A percentile compares a stretch with the other conserved stretches of the same genome.
phyloP scores from a whole-genome alignment of 1,139 yeast species.

The Komagataea norvegica region DNA sequence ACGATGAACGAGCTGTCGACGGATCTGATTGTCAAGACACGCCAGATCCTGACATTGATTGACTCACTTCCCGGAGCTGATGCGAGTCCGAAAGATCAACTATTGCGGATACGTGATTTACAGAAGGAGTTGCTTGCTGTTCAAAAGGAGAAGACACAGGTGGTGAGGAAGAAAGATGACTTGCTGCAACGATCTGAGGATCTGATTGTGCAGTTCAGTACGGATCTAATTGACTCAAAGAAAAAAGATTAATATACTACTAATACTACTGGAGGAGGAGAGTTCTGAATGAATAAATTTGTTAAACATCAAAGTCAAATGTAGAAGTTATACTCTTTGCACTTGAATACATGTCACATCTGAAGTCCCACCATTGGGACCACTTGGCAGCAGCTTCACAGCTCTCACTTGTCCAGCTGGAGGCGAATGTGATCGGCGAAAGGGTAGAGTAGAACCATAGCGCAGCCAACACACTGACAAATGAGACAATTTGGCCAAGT shows the following conservation, averaged over 20 bases:
- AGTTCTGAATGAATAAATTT: not conserved
- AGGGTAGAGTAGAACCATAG: constrained; percentile 37
- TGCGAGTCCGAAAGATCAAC: constrained; percentile 70
- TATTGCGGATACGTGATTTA: constrained; percentile 57
- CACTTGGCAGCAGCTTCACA: constrained; percentile 38
- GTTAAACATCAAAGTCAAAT: too few species aligned
- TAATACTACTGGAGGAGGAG: not conserved
- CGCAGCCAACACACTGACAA: constrained; percentile 29
- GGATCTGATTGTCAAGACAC: constrained; percentile 77
- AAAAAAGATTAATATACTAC: constrained; percentile 5
- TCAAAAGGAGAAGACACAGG: constrained; percentile 54
- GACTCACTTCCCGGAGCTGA: constrained; percentile 94
- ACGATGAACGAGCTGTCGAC: constrained; percentile 71
- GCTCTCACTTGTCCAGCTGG: constrained; percentile 44
- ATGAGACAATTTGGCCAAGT: constrained; percentile 31
- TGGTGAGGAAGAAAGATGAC: constrained; percentile 61
- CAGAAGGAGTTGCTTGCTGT: constrained; percentile 59
- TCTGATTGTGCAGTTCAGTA: constrained; percentile 40
- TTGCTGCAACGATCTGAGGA: constrained; percentile 63
- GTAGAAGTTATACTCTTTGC: not conserved
- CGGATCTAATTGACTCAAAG: constrained; percentile 21
- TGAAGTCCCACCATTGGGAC: constrained; percentile 43
- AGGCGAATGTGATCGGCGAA: constrained; percentile 46
- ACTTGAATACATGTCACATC: constrained; percentile 37
- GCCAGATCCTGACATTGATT: constrained; percentile 81